Conservation (phyloP, 495 filamentous ascomycete genomes). For the Diplogelasinospora grovesii region DNA sequence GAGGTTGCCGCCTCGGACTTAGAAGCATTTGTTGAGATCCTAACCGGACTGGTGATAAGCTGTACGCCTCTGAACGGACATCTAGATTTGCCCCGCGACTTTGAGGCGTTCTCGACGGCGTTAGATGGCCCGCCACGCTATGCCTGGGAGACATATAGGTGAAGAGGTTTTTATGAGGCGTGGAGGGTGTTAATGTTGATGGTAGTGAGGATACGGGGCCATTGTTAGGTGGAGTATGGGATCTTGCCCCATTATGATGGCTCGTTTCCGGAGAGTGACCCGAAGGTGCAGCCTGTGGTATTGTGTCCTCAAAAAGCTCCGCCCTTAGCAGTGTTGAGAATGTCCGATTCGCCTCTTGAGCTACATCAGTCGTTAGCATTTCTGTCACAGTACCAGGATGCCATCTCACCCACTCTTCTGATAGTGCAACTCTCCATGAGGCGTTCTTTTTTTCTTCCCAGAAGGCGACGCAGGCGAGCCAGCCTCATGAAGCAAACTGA, state of each 20-base stretch:
- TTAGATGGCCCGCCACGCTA: conserved; percentile 64
- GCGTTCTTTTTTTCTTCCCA: conserved; percentile 72
- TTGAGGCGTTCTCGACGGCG: conserved; percentile 82
- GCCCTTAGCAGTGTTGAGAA: conserved; percentile 83
- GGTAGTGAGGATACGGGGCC: conserved; percentile 51
- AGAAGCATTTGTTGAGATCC: conserved; percentile 87
- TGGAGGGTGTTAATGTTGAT: conserved; percentile 75
- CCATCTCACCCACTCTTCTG: conserved; percentile 66
- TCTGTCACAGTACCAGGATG: neutral
- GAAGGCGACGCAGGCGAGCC: conserved; percentile 88
- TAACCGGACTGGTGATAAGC: conserved; percentile 81
- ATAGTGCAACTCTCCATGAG: conserved; percentile 86
- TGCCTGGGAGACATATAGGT: conserved; percentile 79
- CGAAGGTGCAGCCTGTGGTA: conserved; percentile 73
- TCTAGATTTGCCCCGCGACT: conserved; percentile 80
- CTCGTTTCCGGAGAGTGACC: conserved; percentile 58
- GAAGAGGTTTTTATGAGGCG: conserved; percentile 95
- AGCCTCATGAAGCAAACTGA: conserved; percentile 82
- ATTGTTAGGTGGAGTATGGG: conserved; percentile 74
- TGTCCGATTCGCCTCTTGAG: conserved; percentile 87
- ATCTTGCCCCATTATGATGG: conserved; percentile 61
- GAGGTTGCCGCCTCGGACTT: conserved; percentile 77
- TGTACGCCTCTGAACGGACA: conserved; percentile 84
- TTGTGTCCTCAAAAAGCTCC: conserved; percentile 82
- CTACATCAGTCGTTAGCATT: conserved; percentile 50